Evolutionary conservation across 495 filamentous ascomycete genomes (phyloP).

Genomic region (Trichoderma parareesei): DNA sequence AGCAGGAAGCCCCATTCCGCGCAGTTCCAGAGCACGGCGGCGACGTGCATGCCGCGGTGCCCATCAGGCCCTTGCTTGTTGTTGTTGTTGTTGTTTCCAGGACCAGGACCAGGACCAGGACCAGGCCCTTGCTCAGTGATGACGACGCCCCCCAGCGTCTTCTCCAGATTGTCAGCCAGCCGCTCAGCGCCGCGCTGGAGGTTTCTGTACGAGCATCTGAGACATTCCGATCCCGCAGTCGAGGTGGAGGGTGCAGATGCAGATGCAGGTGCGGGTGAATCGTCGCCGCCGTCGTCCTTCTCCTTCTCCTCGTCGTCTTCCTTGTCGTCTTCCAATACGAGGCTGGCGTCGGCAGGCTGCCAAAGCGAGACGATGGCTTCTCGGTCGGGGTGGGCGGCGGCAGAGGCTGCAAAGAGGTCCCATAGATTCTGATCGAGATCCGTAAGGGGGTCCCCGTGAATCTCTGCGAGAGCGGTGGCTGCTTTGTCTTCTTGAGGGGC

Average conservation of each 20-base stretch:
- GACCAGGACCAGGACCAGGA: too few relatives aligned
- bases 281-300: too few relatives aligned
- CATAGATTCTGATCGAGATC: conserved; percentile 14
- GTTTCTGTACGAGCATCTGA: conserved; percentile 16
- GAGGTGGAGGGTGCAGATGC: not conserved
- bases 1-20: conserved; percentile 28
- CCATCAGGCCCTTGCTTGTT: too few relatives aligned
- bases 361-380: conserved; percentile 19
- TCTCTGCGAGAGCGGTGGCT: conserved; percentile 12
- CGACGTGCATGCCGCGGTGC: conserved; percentile 14
- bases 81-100: too few relatives aligned
- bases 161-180: conserved; percentile 12
- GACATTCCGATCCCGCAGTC: not conserved
- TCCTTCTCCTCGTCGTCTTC: too few relatives aligned
- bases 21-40: conserved; percentile 24
- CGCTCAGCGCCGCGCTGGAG: conserved; percentile 11
- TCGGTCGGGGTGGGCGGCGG: conserved; percentile 10
- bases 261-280: too few relatives aligned
- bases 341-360: conserved; percentile 9
- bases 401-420: conserved; percentile 15
- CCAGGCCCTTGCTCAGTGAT: too few relatives aligned
- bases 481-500: not conserved
- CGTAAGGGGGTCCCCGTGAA: conserved; percentile 13
- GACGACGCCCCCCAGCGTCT: conserved; percentile 4
- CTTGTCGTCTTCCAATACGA: not conserved